Percentiles rank a stretch among this genome's conserved stretches.
Evolutionary conservation across 805 yeast species (phyloP).

Genomic region (Saccharomycopsis fibuligera): DNA sequence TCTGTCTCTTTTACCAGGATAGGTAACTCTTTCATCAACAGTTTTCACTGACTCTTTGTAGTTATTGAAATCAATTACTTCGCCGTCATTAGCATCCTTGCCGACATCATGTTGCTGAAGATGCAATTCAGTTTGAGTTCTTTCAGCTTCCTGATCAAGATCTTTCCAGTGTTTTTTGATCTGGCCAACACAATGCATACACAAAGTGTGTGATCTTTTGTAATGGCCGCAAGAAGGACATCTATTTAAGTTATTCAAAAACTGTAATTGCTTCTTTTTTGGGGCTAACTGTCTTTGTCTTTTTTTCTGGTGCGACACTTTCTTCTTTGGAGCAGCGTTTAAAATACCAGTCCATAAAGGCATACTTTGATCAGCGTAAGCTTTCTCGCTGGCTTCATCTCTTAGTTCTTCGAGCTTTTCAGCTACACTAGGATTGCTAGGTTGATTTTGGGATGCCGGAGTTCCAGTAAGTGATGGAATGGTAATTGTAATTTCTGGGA

Average conservation of each 20-base stretch:
- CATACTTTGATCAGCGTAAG: too few species aligned
- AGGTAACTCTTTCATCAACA: constrained; percentile 56
- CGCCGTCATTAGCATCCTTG: constrained; percentile 24
- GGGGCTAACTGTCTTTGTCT: constrained; percentile 80
- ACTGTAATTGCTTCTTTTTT: constrained; percentile 73
- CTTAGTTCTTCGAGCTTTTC: too few species aligned
- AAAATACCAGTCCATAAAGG: constrained; percentile 58
- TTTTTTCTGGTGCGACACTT: constrained; percentile 78
- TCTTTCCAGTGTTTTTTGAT: constrained; percentile 68
- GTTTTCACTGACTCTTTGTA: constrained; percentile 38
- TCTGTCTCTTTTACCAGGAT: constrained; percentile 68
- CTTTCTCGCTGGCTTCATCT: too few species aligned
- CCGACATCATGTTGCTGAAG: constrained; percentile 17
- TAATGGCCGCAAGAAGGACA: constrained; percentile 95
- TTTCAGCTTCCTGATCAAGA: constrained; percentile 28
- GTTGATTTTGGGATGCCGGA: too few species aligned
- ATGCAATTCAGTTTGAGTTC: constrained; percentile 14
- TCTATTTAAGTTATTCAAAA: constrained; percentile 69
- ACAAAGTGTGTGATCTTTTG: constrained; percentile 83
- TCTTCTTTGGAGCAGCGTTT: constrained; percentile 91
- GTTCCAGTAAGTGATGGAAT: too few species aligned
- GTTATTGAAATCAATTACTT: constrained; percentile 24
- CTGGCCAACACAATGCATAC: constrained; percentile 88
- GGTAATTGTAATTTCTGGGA: too few species aligned
- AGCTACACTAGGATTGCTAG: too few species aligned